Conservation (phyloP, 2,329 filamentous ascomycete genomes). For the Furcasterigmium furcatum region DNA sequence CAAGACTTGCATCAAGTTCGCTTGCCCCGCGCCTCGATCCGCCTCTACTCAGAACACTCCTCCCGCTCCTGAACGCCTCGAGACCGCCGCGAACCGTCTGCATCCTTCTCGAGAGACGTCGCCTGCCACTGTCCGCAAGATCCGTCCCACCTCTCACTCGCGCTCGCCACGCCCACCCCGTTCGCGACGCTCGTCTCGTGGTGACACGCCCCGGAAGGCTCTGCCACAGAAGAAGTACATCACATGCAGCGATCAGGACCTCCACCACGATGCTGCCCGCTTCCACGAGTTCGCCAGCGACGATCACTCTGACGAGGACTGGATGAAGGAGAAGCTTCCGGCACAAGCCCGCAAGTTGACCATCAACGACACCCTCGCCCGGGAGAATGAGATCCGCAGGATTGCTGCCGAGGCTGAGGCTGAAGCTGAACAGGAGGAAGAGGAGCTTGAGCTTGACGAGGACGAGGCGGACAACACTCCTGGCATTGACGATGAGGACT, state of each 20-base stretch:
- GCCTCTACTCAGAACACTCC: slow-evolving; percentile 35
- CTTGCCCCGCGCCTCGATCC: slow-evolving; percentile 56
- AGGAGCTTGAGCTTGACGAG: slow-evolving; percentile 50
- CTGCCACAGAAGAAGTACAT: slow-evolving; percentile 42
- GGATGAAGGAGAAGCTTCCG: slow-evolving; percentile 70
- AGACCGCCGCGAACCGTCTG: slow-evolving; percentile 7
- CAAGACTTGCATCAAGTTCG: slow-evolving; percentile 72
- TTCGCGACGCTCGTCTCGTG: slow-evolving; percentile 32
- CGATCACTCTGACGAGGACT: slow-evolving; percentile 79
- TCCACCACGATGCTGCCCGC: slow-evolving; percentile 53
- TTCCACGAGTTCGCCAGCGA: slow-evolving; percentile 95
- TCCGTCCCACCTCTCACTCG: slow-evolving; percentile 17
- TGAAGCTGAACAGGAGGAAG: slow-evolving; percentile 73
- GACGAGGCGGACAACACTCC: slow-evolving; percentile 44
- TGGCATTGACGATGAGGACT: slow-evolving; percentile 46
- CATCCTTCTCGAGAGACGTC: slow-evolving; percentile 5
- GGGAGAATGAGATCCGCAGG: slow-evolving; percentile 84
- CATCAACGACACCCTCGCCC: slow-evolving; percentile 82
- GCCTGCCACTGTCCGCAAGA: slow-evolving; percentile 20
- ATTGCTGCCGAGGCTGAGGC: slow-evolving; percentile 88
- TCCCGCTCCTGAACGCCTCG: slow-evolving; percentile 18
- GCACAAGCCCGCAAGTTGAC: slow-evolving; percentile 71
- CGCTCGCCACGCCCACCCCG: slow-evolving; percentile 18
- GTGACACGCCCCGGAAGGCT: slow-evolving; percentile 23
- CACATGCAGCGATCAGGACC: slow-evolving; percentile 45